A percentile compares a stretch with the other conserved stretches of the same genome.
Conservation (phyloP, 352 stramenopile species). For the Pythium myriotylum region DNA sequence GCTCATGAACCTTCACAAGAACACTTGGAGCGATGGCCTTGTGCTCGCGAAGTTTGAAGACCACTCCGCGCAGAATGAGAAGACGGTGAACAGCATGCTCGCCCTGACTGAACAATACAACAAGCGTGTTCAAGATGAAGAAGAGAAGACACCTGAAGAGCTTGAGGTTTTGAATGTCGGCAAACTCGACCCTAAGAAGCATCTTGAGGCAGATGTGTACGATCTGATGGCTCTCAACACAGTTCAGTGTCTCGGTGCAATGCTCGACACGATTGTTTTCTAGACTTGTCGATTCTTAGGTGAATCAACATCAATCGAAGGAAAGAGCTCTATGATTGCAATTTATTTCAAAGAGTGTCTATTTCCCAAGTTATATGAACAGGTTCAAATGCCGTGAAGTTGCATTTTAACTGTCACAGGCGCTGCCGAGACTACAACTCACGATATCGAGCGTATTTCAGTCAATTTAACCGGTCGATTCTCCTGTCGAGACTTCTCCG, state of each 20-base stretch:
- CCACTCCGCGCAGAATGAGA: constrained; percentile 92
- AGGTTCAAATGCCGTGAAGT: no score
- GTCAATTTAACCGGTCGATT: constrained; percentile 69
- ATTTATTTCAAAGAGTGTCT: no score
- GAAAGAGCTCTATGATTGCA: background rate
- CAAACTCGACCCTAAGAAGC: constrained; percentile 95
- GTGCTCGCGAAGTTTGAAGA: constrained; percentile 96
- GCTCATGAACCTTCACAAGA: constrained; percentile 99
- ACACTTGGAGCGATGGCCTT: constrained; percentile 96
- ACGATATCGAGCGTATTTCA: constrained; percentile 24
- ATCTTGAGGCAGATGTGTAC: constrained; percentile 94
- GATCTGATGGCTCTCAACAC: constrained; percentile 99
- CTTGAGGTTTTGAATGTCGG: constrained; percentile 98
- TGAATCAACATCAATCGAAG: constrained; percentile 1
- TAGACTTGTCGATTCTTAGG: constrained; percentile 39
- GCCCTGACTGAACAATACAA: constrained; percentile 97
- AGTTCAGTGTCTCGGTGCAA: constrained; percentile 97
- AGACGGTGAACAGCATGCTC: constrained; percentile 95
- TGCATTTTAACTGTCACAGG: no score
- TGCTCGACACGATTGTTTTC: constrained; percentile 99
- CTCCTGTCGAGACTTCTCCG: constrained; percentile 67
- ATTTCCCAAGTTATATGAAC: no score
- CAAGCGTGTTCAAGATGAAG: constrained; percentile 93
- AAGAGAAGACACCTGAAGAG: constrained; percentile 98
- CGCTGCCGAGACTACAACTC: no score